These are phyloP conservation scores for Wickerhamomyces queroliae DNA, from an alignment of 805 yeast species.

Conservation along the genomic window DNA sequence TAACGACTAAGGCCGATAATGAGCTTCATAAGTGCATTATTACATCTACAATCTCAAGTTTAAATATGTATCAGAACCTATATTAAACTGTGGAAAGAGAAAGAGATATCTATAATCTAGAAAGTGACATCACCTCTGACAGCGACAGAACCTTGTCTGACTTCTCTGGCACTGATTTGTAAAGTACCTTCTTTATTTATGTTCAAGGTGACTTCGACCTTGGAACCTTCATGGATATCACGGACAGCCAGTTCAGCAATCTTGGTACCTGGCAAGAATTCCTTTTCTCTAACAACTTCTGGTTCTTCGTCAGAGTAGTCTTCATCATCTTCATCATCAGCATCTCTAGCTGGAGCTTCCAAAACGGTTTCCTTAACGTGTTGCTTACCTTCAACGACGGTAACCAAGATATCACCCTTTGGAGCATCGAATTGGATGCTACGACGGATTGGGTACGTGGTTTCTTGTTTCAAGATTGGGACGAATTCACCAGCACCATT, in stretches of 20 bases:
- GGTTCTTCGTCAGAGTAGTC: conserved; percentile 80
- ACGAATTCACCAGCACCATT: conserved; percentile 67
- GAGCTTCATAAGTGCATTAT: too few species aligned
- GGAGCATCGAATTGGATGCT: conserved; percentile 57
- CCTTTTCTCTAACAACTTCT: conserved; percentile 72
- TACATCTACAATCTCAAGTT: too few species aligned
- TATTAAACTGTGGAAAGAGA: neutral
- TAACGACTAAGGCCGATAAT: too few species aligned
- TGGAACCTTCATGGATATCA: conserved; percentile 53
- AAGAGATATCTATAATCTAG: neutral
- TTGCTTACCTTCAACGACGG: conserved; percentile 82
- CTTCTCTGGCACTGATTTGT: conserved; percentile 58
- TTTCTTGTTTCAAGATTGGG: conserved; percentile 71
- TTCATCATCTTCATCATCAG: conserved; percentile 41
- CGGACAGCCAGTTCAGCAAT: conserved; percentile 76
- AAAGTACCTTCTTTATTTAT: conserved; percentile 57
- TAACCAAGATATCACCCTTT: conserved; percentile 56
- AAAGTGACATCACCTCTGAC: conserved; percentile 43
- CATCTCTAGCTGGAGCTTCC: conserved; percentile 54
- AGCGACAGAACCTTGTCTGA: conserved; percentile 50
- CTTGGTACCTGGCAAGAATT: conserved; percentile 63
- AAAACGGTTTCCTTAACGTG: conserved; percentile 75
- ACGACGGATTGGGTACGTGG: conserved; percentile 88
- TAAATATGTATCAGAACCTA: too few species aligned
- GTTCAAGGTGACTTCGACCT: conserved; percentile 55